A percentile compares a stretch with the other conserved stretches of the same genome.
Conservation (phyloP, 371 early-diverging fungal genomes). For the Mucor plumbeus region DNA sequence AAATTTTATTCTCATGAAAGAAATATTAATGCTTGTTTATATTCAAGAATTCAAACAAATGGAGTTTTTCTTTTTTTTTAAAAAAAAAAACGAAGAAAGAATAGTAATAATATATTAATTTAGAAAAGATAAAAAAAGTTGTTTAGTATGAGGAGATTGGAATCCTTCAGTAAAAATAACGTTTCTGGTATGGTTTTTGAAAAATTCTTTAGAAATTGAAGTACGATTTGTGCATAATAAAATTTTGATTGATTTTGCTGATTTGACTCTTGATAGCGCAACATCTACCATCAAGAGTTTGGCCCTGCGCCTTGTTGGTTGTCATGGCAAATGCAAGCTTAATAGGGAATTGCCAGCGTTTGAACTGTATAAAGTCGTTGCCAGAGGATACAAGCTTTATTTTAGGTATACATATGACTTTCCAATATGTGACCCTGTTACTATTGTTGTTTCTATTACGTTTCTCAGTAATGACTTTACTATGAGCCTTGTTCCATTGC, state of each 20-base stretch:
- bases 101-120: too few relatives aligned
- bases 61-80: too few relatives aligned
- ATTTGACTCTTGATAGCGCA: not conserved
- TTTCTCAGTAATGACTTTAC: constrained; percentile 4
- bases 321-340: constrained; percentile 35
- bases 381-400: too few relatives aligned
- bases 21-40: too few relatives aligned
- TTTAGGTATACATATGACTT: too few relatives aligned
- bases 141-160: too few relatives aligned
- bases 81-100: too few relatives aligned
- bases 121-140: too few relatives aligned
- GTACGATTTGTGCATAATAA: not conserved
- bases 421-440: constrained; percentile 8
- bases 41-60: too few relatives aligned
- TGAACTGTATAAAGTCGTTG: too few relatives aligned
- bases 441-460: constrained; percentile 24
- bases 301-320: constrained; percentile 41
- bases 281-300: constrained; percentile 21
- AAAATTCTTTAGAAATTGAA: not conserved
- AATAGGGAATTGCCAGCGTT: too few relatives aligned
- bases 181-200: not conserved
- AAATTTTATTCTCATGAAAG: too few relatives aligned
- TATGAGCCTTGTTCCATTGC: constrained; percentile 38
- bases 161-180: not conserved
- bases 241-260: not conserved